Evolutionary conservation across 768 basidiomycete species (phyloP), one percentile per base, ranked within the genome.

Genomic region (Cystobasidium ongulense): DNA sequence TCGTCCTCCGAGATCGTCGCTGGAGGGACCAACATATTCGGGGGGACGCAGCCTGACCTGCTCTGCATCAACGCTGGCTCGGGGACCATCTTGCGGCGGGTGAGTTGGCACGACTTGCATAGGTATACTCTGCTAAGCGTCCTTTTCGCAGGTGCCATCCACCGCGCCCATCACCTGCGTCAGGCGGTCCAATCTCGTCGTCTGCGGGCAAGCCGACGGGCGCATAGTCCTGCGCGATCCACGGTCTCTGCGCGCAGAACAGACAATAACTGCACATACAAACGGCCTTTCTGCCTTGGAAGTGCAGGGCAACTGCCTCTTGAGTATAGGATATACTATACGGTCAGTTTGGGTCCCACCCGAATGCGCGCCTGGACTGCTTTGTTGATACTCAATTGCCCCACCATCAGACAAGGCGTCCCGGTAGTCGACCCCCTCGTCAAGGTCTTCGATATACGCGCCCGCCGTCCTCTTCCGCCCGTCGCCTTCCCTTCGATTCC

Each of bases 351-450:
- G 15, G 18, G 1, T 8, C 53, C 70, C 64, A 39, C 31, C 18
- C 38, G 33, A 5, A 38, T 27, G 4, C 43, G 46, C 31, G 23
- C 23, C 18, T 25, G 15, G 65, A 17, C 38, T 50, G 8, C 43
- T 35, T n/a, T n/a, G n/a, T n/a, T n/a, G n/a, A n/a, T n/a, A n/a
- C n/a, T n/a, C n/a, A n/a, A n/a, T n/a, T n/a, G n/a, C n/a, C n/a
- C n/a, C n/a, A n/a, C n/a, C n/a, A n/a, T n/a, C 78, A 96, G 94
- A 80, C 91, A 90, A 81, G 88, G 89, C 7, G 88, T 89, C 59
- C 92, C 94, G 3, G 86, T 89, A 68, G 90, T 91, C 0, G 95
- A 97, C 80, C 91, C 92, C 1, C 84, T 93, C 38, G 91, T 99
- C 76, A 96, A 95, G 82, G 85, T 97, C 15, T 96, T 89, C 78